Base-by-base conservation (phyloP, 345 rosid genomes). In the Heritiera fomes region DNA sequence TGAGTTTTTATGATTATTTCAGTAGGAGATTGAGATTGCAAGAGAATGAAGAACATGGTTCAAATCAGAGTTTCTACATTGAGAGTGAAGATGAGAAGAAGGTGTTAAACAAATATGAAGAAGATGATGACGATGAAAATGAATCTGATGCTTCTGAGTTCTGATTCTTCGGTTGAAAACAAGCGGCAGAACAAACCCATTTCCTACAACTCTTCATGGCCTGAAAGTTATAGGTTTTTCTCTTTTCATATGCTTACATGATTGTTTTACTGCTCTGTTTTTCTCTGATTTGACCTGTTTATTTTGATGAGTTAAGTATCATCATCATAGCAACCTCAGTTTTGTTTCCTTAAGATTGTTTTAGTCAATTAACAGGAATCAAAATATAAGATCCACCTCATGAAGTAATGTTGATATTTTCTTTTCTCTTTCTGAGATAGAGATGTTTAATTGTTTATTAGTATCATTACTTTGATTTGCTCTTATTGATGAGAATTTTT, bases 161-260 rank as follows among this genome's bases (percentile, higher is more conserved):
- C 28, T 59, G 85, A 81, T 34, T 86, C 86, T 46, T 68, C 90
- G 4, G 73, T 78, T 23, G 91, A 79, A 52, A 87, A 77, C 80
- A 88, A 43, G n/a, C 88, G 77, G 12, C 92, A 87, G 28, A 23
- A 80, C 71, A 91, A 85, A 58, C 81, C 89, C 17, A 78, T 83
- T 71, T 88, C 98, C 73, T 90, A 87, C 88, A 88, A 79, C 75
- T 86, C 94, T 9, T 80, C 91, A 71, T 96, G 99, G 98, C 99
- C 99, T 71, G 97, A 93, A 83, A 93, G 98, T 91, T 95, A 93
- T 89, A 90, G 97, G 98, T 93, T 20, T 0, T 41, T 14, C 18
- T 30, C 56, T 38, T 6, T 23, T 23, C 8, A 34, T 41, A 10
- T 69, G 1, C 38, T 14, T 34, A 7, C 43, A 45, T 2, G 13